Evolutionary conservation across 371 early-diverging fungal genomes (phyloP), one percentile per base, ranked within the genome.

Genomic region (Mortierella polycephala): DNA sequence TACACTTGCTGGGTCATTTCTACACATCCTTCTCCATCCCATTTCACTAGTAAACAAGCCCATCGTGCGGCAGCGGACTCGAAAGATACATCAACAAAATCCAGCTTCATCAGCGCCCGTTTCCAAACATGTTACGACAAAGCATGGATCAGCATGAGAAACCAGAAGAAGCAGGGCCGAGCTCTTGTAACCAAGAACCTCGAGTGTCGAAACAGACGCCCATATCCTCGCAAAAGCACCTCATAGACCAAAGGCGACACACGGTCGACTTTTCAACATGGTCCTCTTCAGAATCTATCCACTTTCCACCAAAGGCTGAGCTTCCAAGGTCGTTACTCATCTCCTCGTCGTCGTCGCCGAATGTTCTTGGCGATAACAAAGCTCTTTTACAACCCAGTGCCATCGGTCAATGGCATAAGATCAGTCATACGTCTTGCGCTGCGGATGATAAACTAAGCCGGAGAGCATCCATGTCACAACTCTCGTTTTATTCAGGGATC

Each of bases 381-480:
- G 30, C 30, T 30, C 30, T 4, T 30, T 30, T 42, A 7, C 66
- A 51, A 7, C 52, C 50, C 3, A 7, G 23, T 23, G 44, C 58
- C 46, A 13, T 54, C 37, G 47, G 30, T 37, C 18, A 53, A 1
- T 13, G 30, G 18, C 60, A 60, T 39, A 16, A 39, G 5, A 7
- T 20, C 10, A 20, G 11, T 13, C 40, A 30, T 2, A 18, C 8
- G 5, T 5, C 45, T 50, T 23, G 18, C 41, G 14, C 21, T 39
- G 39, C 12, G 13, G 45, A 12, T 9, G 74, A 73, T 9, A 52
- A 16, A 23, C 52, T 67, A 55, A 64, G 50, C 4, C 54, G 74
- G 37, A 67, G 68, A 39, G 68, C 68, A n/a, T 67, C 74, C 52
- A 67, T 63, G 53, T 63, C 74, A 7, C 68, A 73, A 16, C 59